These are phyloP conservation scores for Puccinia horiana DNA, from an alignment of 1,284 basidiomycete species.

Conservation along the genomic window DNA sequence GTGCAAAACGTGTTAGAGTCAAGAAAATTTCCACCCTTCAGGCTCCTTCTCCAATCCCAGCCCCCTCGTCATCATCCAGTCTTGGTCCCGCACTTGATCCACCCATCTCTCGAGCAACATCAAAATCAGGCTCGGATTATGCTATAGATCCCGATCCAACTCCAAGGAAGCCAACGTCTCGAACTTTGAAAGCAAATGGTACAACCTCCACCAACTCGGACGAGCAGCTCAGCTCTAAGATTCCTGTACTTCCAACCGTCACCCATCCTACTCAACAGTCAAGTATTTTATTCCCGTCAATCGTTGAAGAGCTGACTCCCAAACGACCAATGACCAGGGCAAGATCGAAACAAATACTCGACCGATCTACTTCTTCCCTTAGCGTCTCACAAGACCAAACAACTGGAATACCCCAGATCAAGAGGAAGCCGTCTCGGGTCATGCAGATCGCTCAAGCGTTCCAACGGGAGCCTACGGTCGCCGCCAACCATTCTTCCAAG, in stretches of 20 bases:
- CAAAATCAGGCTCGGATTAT: neutral
- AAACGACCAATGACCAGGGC: constrained; percentile 30
- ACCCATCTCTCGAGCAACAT: neutral
- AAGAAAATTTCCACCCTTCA: neutral
- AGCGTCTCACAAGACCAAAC: neutral
- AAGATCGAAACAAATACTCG: constrained; percentile 34
- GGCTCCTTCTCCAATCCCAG: neutral
- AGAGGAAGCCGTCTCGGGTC: constrained; percentile 28
- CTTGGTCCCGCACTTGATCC: neutral
- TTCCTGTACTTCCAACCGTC: neutral
- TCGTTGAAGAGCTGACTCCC: constrained; percentile 21
- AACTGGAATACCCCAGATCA: neutral
- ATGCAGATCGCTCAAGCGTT: constrained; percentile 31
- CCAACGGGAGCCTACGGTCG: constrained; percentile 1
- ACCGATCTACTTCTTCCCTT: neutral
- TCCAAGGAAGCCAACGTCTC: neutral
- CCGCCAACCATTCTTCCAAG: neutral
- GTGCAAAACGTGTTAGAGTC: neutral
- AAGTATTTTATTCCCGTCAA: constrained; percentile 16
- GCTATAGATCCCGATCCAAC: neutral
- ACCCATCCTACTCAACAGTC: neutral
- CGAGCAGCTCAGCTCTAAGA: neutral
- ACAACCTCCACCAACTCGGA: neutral
- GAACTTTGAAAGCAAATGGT: neutral
- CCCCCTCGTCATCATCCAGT: constrained; percentile 4